Base-by-base conservation (phyloP, 176 grass and related monocot genomes). In the Lolium perenne region DNA sequence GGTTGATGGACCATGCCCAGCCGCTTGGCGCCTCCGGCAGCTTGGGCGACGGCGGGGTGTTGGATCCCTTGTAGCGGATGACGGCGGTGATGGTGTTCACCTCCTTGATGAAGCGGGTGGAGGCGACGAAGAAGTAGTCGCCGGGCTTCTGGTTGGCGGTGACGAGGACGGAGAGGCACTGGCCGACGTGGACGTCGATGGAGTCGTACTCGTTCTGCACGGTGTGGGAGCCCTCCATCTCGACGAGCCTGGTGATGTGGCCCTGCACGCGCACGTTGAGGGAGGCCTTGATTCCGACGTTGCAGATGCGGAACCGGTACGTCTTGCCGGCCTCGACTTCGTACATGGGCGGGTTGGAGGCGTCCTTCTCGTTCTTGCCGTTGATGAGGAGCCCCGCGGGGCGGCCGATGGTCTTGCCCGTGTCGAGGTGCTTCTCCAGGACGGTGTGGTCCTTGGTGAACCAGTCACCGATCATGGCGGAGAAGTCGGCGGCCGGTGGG, bases 171-270 rank as follows among this genome's bases (percentile, higher is more conserved):
- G 96, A 98, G 50, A 87, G 86, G 93, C 96, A 98, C 88, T 98
- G 96, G 7, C 88, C 93, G 67, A 86, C 76, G 68, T 98, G 96
- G 73, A 95, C 43, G 92, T 98, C 96, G 0, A 98, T 56, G 4
- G 93, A 91, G 14, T 92, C 87, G 74, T 98, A 98, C 10, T 21
- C 5, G 86, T 94, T 98, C 87, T 98, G 96, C 80, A 98, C 67
- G 6, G 96, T 98, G 91, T 98, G 96, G 61, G 96, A 98, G 1
- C 96, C 96, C 63, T 98, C 96, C 88, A 95, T 89, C 93, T 98
- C 96, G 0, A 98, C 91, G 0, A 98, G 91, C 89, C 82, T 91
- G 10, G 91, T 22, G 54, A 1, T 8, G 81, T 98, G 96, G n/a
- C 71, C 54, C 89, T 94, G 96, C 64, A 98, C 67, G 57, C 96